A percentile compares a stretch with the other conserved stretches of the same genome.
These are phyloP conservation scores for Cetradonia linearis DNA, from an alignment of 495 filamentous ascomycete species.

Conservation along the genomic window DNA sequence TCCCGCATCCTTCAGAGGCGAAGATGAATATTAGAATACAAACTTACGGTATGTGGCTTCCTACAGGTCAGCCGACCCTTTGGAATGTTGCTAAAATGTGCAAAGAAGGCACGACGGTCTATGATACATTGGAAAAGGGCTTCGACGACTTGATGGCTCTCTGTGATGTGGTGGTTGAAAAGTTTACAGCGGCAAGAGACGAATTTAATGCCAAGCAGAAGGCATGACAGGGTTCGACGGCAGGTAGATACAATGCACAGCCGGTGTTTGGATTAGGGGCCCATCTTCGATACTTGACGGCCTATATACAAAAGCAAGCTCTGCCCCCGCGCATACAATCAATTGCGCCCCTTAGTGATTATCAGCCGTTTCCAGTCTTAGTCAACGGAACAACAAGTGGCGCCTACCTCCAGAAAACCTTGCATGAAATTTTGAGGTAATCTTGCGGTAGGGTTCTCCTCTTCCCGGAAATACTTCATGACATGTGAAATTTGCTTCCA, in stretches of 20 bases:
- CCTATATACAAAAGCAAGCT: conserved; percentile 10
- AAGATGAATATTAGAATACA: conserved; percentile 98
- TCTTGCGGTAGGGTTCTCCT: conserved; percentile 70
- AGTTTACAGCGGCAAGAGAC: conserved; percentile 60
- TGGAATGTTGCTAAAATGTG: conserved; percentile 15
- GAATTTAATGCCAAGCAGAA: conserved; percentile 44
- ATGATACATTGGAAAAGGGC: conserved; percentile 80
- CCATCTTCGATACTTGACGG: neutral
- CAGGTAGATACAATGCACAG: neutral
- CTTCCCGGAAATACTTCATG: conserved; percentile 90
- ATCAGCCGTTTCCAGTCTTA: neutral
- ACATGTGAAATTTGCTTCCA: conserved; percentile 97
- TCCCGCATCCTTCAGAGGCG: conserved; percentile 88
- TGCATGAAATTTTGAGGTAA: conserved; percentile 81
- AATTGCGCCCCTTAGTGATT: conserved; percentile 24
- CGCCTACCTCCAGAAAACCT: conserved; percentile 76
- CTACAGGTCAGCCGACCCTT: neutral
- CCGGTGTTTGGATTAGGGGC: neutral
- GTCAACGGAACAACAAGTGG: neutral
- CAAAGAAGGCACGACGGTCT: conserved; percentile 66
- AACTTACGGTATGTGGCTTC: conserved; percentile 63
- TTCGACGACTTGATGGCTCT: conserved; percentile 78
- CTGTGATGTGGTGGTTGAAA: conserved; percentile 82
- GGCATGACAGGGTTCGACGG: conserved; percentile 18
- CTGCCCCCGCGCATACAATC: conserved; percentile 3